phyloP scores from a whole-genome alignment of 1,284 basidiomycete species.

The Ganoderma multipileum region DNA sequence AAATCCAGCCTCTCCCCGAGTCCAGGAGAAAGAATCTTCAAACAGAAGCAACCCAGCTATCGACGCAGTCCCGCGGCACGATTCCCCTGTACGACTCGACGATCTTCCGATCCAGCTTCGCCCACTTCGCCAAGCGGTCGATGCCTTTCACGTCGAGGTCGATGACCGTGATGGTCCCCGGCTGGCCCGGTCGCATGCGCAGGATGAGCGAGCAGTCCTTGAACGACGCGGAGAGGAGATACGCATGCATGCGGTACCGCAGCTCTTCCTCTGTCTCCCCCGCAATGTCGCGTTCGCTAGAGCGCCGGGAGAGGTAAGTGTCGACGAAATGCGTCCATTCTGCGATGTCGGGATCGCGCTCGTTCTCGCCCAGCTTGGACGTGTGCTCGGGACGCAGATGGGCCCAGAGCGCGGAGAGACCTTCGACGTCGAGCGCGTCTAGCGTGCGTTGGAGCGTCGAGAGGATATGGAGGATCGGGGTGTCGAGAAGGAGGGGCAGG shows the following conservation, averaged over 20 bases:
- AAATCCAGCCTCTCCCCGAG: neutral
- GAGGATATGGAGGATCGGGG: constrained; percentile 65
- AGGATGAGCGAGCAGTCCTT: constrained; percentile 95
- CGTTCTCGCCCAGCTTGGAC: constrained; percentile 25
- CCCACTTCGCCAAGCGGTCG: constrained; percentile 74
- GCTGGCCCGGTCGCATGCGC: constrained; percentile 42
- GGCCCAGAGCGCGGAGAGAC: constrained; percentile 61
- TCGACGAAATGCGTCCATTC: constrained; percentile 43
- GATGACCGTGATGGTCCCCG: constrained; percentile 68
- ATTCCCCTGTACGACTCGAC: constrained; percentile 53
- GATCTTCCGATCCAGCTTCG: constrained; percentile 75
- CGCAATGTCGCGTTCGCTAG: constrained; percentile 27
- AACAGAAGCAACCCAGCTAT: constrained; percentile 6
- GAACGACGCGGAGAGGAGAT: constrained; percentile 90
- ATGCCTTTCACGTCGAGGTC: constrained; percentile 89
- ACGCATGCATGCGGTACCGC: constrained; percentile 71
- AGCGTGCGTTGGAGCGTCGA: constrained; percentile 77
- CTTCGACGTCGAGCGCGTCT: constrained; percentile 86
- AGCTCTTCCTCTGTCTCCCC: constrained; percentile 48
- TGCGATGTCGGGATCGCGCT: constrained; percentile 34
- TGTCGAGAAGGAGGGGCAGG: constrained; percentile 57
- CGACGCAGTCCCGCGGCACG: constrained; percentile 24
- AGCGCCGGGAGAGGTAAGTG: constrained; percentile 51
- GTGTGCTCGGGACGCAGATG: constrained; percentile 30
- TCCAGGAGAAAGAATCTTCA: neutral